Evolutionary conservation across 805 yeast species (phyloP), one percentile per base, ranked within the genome.

Genomic region (Barnettozyma pratensis): DNA sequence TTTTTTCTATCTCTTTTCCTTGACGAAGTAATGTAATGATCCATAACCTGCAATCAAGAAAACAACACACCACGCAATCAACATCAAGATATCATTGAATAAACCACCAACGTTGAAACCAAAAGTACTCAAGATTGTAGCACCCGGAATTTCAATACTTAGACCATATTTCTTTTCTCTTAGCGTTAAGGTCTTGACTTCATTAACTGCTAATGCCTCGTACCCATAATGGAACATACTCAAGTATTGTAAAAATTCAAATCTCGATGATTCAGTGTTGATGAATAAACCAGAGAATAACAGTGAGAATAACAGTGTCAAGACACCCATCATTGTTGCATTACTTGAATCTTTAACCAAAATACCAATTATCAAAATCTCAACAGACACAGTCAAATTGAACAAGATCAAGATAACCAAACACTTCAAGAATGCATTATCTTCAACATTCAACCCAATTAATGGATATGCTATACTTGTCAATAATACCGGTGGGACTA

Each of bases 121-220:
- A 71, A 94, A 94, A 0, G 98, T 89, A 56, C 96, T 87, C 57
- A 94, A 74, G 48, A 94, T 94, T 2, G 96, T 95, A 2, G 99
- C 98, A 9, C 99, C 99, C 0, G 99, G 99, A 12, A 94, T 95
- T 66, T 90, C 96, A 58, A 94, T 92, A 41, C 91, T 86, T 39
- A 94, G 75, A 0, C 99, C 99, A 61, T 85, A 92, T 67, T 94
- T 94, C 63, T 81, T 83, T 63, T 94, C 99, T 54, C 80, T 81
- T 58, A 94, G 73, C 11, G 88, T 82, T 62, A 94, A 74, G 35
- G 88, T 87, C 60, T 84, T 86, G 8, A 92, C 98, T 63, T 94
- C 99, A 65, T 94, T 94, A 47, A 94, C 91, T 4, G 90, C 76
- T 54, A 94, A 71, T 0, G 97, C 88, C 64, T 94, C 99, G 64